Percentiles rank a stretch among this genome's conserved stretches.
Conservation (phyloP, 2,329 filamentous ascomycete species). For the Claviceps fusiformis region DNA sequence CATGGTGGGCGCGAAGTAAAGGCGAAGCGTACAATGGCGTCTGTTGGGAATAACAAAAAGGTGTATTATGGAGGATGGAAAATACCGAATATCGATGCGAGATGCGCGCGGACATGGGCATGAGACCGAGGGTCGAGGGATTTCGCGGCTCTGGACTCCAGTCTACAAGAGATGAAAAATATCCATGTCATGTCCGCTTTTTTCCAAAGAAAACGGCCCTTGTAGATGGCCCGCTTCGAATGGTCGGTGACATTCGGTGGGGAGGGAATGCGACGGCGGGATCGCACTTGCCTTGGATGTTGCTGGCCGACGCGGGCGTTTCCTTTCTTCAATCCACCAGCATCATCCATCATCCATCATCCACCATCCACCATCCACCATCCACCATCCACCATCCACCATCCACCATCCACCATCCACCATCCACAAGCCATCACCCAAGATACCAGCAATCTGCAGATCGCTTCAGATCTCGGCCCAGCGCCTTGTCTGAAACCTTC, state of each 20-base stretch:
- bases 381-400: not conserved
- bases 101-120: not conserved
- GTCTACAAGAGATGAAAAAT: not conserved
- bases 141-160: not conserved
- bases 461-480: no score
- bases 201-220: not conserved
- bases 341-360: no score
- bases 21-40: not conserved
- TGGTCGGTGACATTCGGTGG: not conserved
- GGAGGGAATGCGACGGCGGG: not conserved
- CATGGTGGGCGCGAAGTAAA: conserved; percentile 28
- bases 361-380: not conserved
- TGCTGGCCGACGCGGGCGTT: not conserved
- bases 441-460: no score
- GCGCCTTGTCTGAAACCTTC: no score
- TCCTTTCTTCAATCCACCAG: no score
- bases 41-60: not conserved
- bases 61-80: not conserved
- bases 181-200: not conserved
- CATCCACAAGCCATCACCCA: no score
- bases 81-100: not conserved
- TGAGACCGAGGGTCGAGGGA: not conserved
- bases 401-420: not conserved
- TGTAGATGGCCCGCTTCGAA: not conserved
- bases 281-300: not conserved